Evolutionary conservation across 225 moss, liverwort and hornwort species (phyloP).

Genomic region (Climacium dendroides): DNA sequence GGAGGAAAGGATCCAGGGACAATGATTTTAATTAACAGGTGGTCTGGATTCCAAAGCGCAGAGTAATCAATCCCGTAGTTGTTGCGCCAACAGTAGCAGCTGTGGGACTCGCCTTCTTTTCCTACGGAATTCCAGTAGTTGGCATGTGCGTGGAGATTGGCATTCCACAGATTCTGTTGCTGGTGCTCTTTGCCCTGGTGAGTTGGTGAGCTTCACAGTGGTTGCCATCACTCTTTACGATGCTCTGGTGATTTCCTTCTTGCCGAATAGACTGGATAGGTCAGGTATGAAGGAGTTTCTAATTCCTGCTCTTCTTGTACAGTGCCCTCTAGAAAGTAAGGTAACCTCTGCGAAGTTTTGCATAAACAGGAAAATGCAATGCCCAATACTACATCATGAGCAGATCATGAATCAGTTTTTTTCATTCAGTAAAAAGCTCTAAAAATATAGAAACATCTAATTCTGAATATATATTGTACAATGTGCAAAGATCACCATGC

Average conservation of each 20-base stretch:
- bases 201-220: slow-evolving; percentile 9
- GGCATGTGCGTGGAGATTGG: slow-evolving; percentile 87
- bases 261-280: background rate
- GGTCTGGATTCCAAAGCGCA: slow-evolving; percentile 10
- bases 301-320: background rate
- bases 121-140: slow-evolving; percentile 77
- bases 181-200: slow-evolving; percentile 87
- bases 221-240: background rate
- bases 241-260: background rate
- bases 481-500: too few relatives aligned
- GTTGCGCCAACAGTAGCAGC: slow-evolving; percentile 89
- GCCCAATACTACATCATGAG: too few relatives aligned
- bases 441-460: too few relatives aligned
- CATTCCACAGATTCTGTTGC: slow-evolving; percentile 68
- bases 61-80: slow-evolving; percentile 85
- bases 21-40: background rate
- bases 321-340: too few relatives aligned
- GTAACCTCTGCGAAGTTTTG: too few relatives aligned
- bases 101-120: slow-evolving; percentile 80
- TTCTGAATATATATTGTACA: too few relatives aligned
- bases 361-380: too few relatives aligned
- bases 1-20: background rate
- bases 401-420: too few relatives aligned
- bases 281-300: background rate
- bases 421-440: too few relatives aligned